These are phyloP conservation scores for Kernera saxatilis DNA, from an alignment of 345 rosid species.

Conservation along the genomic window DNA sequence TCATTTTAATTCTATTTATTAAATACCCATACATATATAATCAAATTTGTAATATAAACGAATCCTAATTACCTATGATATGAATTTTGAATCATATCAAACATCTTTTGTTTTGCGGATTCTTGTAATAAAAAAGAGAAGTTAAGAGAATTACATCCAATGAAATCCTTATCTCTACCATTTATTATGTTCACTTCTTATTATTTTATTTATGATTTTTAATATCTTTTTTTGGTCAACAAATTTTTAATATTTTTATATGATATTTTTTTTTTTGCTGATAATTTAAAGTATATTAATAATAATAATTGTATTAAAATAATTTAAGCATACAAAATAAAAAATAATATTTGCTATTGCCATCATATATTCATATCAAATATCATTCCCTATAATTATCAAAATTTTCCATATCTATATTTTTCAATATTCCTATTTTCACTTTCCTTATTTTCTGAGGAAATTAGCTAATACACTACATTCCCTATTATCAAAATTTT, in stretches of 20 bases:
- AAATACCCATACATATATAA: background rate
- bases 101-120: too few relatives aligned
- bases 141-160: background rate
- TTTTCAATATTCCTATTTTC: background rate
- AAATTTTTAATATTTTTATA: background rate
- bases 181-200: background rate
- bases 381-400: background rate
- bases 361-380: too few relatives aligned
- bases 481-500: too few relatives aligned
- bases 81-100: background rate
- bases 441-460: background rate
- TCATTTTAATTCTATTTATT: background rate
- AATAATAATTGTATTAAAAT: too few relatives aligned
- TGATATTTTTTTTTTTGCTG: background rate
- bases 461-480: background rate
- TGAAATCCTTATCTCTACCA: background rate
- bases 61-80: background rate
- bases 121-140: background rate
- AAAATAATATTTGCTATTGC: background rate
- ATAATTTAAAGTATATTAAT: background rate
- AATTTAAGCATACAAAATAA: too few relatives aligned
- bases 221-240: background rate
- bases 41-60: background rate
- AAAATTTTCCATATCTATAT: background rate
- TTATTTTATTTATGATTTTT: background rate